Base-by-base conservation (phyloP, 176 grass and related monocot species). In the Avena eriantha region DNA sequence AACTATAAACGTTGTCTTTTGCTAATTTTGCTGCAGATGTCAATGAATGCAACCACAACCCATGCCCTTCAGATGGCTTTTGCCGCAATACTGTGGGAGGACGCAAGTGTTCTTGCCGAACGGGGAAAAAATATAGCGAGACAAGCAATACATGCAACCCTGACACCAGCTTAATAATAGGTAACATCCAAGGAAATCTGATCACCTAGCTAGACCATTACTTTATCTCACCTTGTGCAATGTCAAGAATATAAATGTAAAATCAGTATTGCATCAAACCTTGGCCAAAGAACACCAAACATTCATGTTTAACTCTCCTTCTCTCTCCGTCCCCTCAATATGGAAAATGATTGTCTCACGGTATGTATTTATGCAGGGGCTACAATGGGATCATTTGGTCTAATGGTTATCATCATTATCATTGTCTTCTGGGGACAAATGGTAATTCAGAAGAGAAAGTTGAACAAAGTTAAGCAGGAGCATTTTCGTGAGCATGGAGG, bases 401-500 rank as follows among this genome's bases (percentile, higher is more conserved):
- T 63, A 63, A 63, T 63, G 59, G 22, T 63, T 26, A 26, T 63
- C 22, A 13, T 83, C 26, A 2, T 78, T 1, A 71, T 70, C 47
- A 78, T 39, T n/a, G 46, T 54, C 50, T 70, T 35, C 3, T 50
- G 13, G 0, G 51, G 51, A 10, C 34, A 78, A 1, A 39, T 83
- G 63, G 3, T 83, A 5, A 4, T 88, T 19, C 63, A 83, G 36
- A 83, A 14, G 19, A 78, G 71, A 49, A 83, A 83, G 21, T 0
- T 83, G 6, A 60, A 22, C 11, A 69, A 55, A 65, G 68, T 56
- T 17, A 90, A 87, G 47, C 46, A 80, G 4, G 85, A 90, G 13
- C 54, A 87, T 74, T 90, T 90, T 73, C 18, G 10, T 0, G 22
- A 90, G 1, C 84, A 87, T 31, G 85, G 89, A 26, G 89, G 89